phyloP scores from a whole-genome alignment of 192 early-diverging fungal genomes.

The Allomyces javanicus region DNA sequence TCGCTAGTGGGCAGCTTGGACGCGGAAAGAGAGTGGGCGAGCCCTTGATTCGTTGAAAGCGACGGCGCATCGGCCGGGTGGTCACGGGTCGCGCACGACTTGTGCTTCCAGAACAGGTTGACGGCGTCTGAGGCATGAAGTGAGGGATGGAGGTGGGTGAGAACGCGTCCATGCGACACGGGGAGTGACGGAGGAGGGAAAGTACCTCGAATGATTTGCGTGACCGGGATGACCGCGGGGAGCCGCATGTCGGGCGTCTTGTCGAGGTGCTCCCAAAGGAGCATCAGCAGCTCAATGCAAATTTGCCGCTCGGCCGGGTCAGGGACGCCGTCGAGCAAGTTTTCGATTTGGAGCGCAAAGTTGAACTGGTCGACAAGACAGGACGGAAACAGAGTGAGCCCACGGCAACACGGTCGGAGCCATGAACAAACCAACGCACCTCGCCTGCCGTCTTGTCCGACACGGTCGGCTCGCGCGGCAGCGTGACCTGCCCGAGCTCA shows the following conservation, averaged over 20 bases:
- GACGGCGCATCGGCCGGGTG: no score
- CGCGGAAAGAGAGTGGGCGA: no score
- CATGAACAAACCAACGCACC: no score
- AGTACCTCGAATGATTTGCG: neutral
- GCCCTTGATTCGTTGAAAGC: no score
- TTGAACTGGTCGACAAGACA: conserved; percentile 43
- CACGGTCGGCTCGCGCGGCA: conserved; percentile 55
- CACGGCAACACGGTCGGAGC: no score
- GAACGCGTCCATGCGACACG: conserved; percentile 15
- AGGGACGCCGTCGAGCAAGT: conserved; percentile 43
- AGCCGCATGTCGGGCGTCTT: conserved; percentile 36
- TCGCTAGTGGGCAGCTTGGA: no score
- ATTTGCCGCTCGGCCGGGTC: conserved; percentile 71
- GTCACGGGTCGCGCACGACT: no score
- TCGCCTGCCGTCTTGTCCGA: conserved; percentile 48
- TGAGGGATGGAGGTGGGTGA: conserved; percentile 36
- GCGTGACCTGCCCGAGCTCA: conserved; percentile 28
- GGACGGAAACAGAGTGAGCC: no score
- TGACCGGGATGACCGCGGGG: neutral
- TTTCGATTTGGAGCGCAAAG: conserved; percentile 60
- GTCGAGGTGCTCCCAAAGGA: conserved; percentile 44
- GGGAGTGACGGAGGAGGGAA: neutral
- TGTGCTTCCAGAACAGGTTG: conserved; percentile 34
- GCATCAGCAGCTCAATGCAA: conserved; percentile 45
- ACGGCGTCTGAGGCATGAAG: conserved; percentile 36